phyloP scores from a whole-genome alignment of 2,329 filamentous ascomycete species.

The Verticillium nubilum region DNA sequence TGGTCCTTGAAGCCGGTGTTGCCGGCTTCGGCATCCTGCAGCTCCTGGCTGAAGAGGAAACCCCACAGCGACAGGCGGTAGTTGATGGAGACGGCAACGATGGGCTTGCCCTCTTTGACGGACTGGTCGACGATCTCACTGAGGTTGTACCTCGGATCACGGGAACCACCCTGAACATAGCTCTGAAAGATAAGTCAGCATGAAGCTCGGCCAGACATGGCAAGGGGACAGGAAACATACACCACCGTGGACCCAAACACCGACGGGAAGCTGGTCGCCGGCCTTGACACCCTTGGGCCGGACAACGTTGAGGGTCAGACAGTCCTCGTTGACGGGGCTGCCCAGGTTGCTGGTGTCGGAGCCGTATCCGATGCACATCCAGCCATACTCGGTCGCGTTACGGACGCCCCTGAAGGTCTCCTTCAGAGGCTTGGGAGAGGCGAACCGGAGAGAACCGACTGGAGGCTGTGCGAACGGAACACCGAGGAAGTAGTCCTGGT shows the following conservation, averaged over 20 bases:
- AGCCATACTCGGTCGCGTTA: conserved; percentile 39
- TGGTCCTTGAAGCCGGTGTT: conserved; percentile 49
- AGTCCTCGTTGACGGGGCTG: conserved; percentile 22
- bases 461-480: conserved; percentile 51
- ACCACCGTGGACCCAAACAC: conserved; percentile 53
- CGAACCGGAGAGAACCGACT: conserved; percentile 48
- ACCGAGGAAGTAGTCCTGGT: conserved; percentile 47
- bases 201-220: too few species aligned
- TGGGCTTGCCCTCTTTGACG: conserved; percentile 37
- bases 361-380: conserved; percentile 46
- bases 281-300: conserved; percentile 19
- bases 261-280: conserved; percentile 44
- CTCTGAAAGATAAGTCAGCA: not conserved
- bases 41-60: conserved; percentile 40
- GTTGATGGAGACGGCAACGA: conserved; percentile 45
- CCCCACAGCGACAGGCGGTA: conserved; percentile 47
- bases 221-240: conserved; percentile 20
- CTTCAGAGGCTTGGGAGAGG: conserved; percentile 42
- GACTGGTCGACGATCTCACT: conserved; percentile 50
- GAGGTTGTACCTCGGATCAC: conserved; percentile 53
- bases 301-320: conserved; percentile 23
- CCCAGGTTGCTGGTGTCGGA: conserved; percentile 21
- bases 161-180: conserved; percentile 15
- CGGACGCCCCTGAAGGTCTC: conserved; percentile 32
- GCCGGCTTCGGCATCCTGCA: conserved; percentile 34